Evolutionary conservation across 371 early-diverging fungal species (phyloP), one percentile per base, ranked within the genome.

Genomic region (Nematocida minor): DNA sequence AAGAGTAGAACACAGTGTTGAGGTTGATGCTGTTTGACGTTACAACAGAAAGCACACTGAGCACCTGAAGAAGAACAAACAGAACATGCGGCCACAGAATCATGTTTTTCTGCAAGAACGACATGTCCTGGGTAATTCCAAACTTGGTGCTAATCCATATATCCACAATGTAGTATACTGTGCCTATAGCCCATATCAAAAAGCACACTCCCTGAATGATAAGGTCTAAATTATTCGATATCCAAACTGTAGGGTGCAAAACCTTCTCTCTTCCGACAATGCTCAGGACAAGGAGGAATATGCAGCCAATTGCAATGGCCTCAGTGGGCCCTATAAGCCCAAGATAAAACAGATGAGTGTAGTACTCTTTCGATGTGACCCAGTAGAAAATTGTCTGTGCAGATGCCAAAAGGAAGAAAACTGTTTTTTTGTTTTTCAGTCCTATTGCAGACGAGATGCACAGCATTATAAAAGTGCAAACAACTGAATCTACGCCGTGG

Each of bases 241-340:
- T 44, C 63, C 46, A 42, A 11, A 44, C 18, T 2, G 16, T 11
- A 44, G 42, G 42, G 46, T 20, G 27, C 11, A 62, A 16, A 14
- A 44, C 16, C 29, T 29, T 40, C 6, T 62, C 63, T 62, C 42
- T 62, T 6, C 63, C 63, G 9, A 44, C 27, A 41, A 44, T 25
- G 41, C 67, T 53, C 31, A 68, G 51, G 2, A 55, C 16, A 2
- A 82, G 20, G 36, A 82, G 77, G 25, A 83, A 40, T 29, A 80
- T 25, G 44, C 71, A 51, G 0, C 42, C 80, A 51, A 91, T 46
- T 38, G 92, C 84, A 27, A 96, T 87, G n/a, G 93, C 92, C 83
- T 96, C 96, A 0, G 94, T 91, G 11, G 95, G 94, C 6, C 94
- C 96, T 81, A 94, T 83, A 69, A 91, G 89, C 16, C 94, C 92